Evolutionary conservation across 129 eudicot genomes (phyloP).

Genomic region (Smallanthus sonchifolius): DNA sequence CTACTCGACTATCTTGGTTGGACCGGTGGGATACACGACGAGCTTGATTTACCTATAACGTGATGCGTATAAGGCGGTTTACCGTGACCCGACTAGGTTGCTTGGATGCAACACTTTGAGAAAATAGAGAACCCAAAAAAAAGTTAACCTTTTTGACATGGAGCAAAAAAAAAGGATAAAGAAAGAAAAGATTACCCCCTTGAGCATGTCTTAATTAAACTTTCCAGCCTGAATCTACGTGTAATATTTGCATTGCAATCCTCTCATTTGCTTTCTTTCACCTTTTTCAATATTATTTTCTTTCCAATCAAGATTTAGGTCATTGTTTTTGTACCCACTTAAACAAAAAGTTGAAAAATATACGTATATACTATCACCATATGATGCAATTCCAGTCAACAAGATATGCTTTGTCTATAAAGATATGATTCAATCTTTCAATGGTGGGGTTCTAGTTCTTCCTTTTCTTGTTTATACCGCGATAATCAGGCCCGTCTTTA

Average conservation of each 20-base stretch:
- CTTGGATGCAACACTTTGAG: not conserved
- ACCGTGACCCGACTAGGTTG: not conserved
- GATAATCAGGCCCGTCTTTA: not conserved
- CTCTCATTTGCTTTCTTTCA: slow-evolving; percentile 26
- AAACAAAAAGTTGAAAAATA: slow-evolving; percentile 27
- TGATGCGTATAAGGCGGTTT: not conserved
- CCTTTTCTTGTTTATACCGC: slow-evolving; percentile 23
- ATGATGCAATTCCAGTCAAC: slow-evolving; percentile 58
- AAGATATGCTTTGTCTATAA: slow-evolving; percentile 30
- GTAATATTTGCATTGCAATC: slow-evolving; percentile 38
- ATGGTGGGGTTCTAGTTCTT: slow-evolving; percentile 27
- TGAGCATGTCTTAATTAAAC: slow-evolving; percentile 32
- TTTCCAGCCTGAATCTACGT: slow-evolving; percentile 82
- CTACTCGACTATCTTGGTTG: not conserved
- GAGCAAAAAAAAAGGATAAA: not conserved
- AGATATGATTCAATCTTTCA: slow-evolving; percentile 36
- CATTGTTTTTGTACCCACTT: slow-evolving; percentile 8
- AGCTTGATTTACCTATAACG: not conserved
- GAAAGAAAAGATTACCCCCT: slow-evolving; percentile 15
- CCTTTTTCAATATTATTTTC: slow-evolving; percentile 8
- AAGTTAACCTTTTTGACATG: not conserved
- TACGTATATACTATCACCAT: slow-evolving; percentile 20
- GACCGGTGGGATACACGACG: not conserved
- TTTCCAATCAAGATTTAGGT: not conserved
- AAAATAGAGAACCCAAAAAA: not conserved